Percentiles rank a stretch among this genome's conserved stretches.
These are phyloP conservation scores for Sphagnurus paluster DNA, from an alignment of 1,284 basidiomycete genomes.

Conservation along the genomic window DNA sequence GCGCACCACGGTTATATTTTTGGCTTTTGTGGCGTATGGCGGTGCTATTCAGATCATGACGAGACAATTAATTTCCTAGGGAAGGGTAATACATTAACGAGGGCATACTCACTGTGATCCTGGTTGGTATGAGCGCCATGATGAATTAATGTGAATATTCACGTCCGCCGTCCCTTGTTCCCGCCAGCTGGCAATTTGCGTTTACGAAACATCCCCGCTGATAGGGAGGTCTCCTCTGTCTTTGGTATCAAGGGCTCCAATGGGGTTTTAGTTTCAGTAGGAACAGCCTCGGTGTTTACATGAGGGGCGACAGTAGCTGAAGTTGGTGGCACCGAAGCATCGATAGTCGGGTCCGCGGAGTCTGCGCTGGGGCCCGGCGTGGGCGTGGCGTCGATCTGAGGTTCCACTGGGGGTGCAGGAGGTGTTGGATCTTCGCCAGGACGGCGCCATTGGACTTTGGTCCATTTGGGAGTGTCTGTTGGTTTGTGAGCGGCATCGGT, in stretches of 20 bases:
- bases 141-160: background rate
- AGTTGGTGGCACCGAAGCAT: background rate
- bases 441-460: conserved; percentile 31
- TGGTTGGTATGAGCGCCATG: background rate
- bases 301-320: conserved; percentile 3
- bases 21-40: too few species aligned
- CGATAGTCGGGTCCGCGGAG: background rate
- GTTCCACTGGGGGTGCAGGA: background rate
- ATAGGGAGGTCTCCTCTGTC: conserved; percentile 12
- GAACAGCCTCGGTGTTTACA: conserved; percentile 4
- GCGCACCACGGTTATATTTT: too few species aligned
- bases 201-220: conserved; percentile 36
- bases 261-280: conserved; percentile 14
- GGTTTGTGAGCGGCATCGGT: background rate
- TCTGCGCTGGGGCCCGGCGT: background rate
- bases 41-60: too few species aligned
- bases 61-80: too few species aligned
- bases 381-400: background rate
- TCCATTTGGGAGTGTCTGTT: conserved; percentile 28
- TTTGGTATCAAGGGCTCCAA: conserved; percentile 12
- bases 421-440: conserved; percentile 12
- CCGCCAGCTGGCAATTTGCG: conserved; percentile 34
- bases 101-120: conserved; percentile 1
- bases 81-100: background rate
- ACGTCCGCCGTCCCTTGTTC: conserved; percentile 29